Conservation (phyloP, 1,284 basidiomycete species). For the Trametes polyzona region DNA sequence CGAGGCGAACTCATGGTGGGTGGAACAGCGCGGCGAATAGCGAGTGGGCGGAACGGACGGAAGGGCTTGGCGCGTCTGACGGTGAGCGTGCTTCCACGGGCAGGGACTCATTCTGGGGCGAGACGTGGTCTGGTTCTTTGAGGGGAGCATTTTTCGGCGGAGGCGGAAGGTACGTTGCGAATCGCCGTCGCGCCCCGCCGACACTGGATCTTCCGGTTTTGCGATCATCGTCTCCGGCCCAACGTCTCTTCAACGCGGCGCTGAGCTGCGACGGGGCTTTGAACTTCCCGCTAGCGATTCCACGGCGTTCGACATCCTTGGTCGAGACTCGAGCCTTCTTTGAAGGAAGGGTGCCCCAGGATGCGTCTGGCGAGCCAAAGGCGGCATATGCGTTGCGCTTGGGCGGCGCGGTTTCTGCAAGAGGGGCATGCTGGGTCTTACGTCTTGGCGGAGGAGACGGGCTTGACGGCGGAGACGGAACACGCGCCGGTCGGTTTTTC, state of each 20-base stretch:
- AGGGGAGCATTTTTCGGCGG: neutral
- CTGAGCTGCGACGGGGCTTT: constrained; percentile 1
- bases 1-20: too few species aligned
- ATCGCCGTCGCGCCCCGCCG: neutral
- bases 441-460: neutral
- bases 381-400: constrained; percentile 25
- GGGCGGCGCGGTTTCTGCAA: neutral
- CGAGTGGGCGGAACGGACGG: constrained; percentile 10
- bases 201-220: neutral
- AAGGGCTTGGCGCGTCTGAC: neutral
- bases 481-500: neutral
- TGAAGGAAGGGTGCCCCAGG: constrained; percentile 18
- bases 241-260: neutral
- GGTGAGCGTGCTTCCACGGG: too few species aligned
- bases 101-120: neutral
- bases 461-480: neutral
- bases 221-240: neutral
- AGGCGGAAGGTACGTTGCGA: constrained; percentile 17
- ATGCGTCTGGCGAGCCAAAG: constrained; percentile 19
- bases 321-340: constrained; percentile 4
- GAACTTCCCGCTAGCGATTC: constrained; percentile 1
- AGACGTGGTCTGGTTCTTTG: neutral
- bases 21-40: constrained; percentile 9
- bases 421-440: neutral
- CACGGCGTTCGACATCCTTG: neutral